Evolutionary conservation across 768 basidiomycete genomes (phyloP), one percentile per base, ranked within the genome.

Genomic region (Russula lepida): DNA sequence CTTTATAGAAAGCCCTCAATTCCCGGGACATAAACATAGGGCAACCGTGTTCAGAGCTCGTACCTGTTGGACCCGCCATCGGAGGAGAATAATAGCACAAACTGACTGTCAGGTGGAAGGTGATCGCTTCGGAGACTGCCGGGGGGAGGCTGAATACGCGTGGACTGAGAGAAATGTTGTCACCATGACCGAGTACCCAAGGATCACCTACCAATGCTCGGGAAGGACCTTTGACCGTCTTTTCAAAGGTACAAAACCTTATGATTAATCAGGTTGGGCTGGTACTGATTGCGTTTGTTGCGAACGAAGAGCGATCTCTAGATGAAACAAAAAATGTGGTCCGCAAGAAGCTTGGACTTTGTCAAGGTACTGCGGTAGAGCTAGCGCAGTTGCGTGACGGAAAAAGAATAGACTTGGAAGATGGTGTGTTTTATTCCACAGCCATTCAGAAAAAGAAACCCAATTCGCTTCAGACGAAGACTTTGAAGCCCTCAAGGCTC

Each of bases 401-500:
- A 8, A 74, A 73, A 59, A 68, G 70, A 15, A 78, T 90, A 25
- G 86, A 87, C 69, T 76, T 92, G n/a, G 88, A 88, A 37, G 89
- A 92, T 69, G 86, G 90, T 89, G 66, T 63, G 77, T 70, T n/a
- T n/a, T 13, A 3, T 55, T 15, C 48, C 17, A 21, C 58, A 46
- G n/a, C 41, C 48, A 49, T 35, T 37, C 30, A 21, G 43, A 8
- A 25, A 21, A 47, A 25, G 23, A 48, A 53, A 59, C 44, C 57
- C 43, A 58, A 48, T 6, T 41, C 21, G 17, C 37, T 44, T 23
- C 64, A 92, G 89, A 89, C 47, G 89, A 86, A 41, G 89, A 92
- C 71, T 91, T 89, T 64, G 84, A 85, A 56, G 88, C 88, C 2
- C 88, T 91, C 71, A 71, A 74, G 59, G 73, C 78, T 15, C 71